These are phyloP conservation scores for Fusarium compactum DNA, from an alignment of 2,329 filamentous ascomycete species.

Conservation along the genomic window DNA sequence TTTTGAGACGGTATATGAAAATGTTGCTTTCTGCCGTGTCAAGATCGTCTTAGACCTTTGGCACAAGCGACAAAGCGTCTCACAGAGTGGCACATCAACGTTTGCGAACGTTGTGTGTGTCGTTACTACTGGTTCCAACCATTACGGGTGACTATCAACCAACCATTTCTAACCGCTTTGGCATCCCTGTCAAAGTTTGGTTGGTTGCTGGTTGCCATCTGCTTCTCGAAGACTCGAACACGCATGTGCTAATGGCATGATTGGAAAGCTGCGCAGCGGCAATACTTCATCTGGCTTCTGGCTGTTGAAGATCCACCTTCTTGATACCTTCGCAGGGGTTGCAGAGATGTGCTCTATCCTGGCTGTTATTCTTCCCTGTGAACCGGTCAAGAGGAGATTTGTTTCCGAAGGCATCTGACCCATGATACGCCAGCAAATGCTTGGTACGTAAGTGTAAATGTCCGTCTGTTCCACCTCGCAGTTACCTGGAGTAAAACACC, in stretches of 20 bases:
- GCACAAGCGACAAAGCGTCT: background rate
- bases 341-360: constrained; percentile 26
- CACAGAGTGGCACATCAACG: background rate
- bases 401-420: constrained; percentile 9
- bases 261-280: constrained; percentile 32
- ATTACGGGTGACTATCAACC: background rate
- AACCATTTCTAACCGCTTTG: constrained; percentile 1
- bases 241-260: constrained; percentile 17
- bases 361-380: constrained; percentile 6
- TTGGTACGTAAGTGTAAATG: constrained; percentile 21
- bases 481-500: constrained; percentile 13
- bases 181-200: constrained; percentile 20
- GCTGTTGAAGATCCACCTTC: constrained; percentile 42
- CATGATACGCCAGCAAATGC: background rate
- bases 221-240: constrained; percentile 26
- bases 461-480: constrained; percentile 33
- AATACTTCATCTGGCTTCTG: constrained; percentile 33
- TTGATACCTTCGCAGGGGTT: constrained; percentile 26
- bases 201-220: constrained; percentile 11
- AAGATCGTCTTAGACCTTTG: background rate
- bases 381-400: constrained; percentile 33
- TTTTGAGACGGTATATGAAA: background rate
- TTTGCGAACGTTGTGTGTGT: constrained; percentile 20
- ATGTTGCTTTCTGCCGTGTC: background rate
- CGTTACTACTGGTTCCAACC: constrained; percentile 9